A percentile compares a stretch with the other conserved stretches of the same genome.
phyloP scores from a whole-genome alignment of 805 yeast genomes.

The Wickerhamomyces hampshirensis region DNA sequence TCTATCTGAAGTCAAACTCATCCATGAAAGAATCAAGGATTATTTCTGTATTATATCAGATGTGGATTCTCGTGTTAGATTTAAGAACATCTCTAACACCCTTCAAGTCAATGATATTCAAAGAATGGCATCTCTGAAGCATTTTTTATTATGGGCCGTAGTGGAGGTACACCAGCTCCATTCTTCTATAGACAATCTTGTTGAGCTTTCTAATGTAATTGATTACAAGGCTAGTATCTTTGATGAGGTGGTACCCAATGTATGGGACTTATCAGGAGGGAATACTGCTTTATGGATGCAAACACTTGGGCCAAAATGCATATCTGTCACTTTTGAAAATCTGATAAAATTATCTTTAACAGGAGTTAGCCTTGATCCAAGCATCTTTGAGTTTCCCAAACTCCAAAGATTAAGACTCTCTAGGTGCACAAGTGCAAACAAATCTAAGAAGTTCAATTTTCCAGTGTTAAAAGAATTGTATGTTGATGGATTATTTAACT shows the following conservation, averaged over 20 bases:
- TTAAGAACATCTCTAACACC: background rate
- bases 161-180: slow-evolving; percentile 13
- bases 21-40: background rate
- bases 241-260: slow-evolving; percentile 7
- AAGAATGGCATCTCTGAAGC: background rate
- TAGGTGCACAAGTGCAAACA: slow-evolving; percentile 3
- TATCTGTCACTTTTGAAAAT: slow-evolving; percentile 9
- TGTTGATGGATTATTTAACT: slow-evolving; percentile 4
- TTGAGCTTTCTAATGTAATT: slow-evolving; percentile 1
- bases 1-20: background rate
- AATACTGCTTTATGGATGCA: slow-evolving; percentile 6
- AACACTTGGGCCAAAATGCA: slow-evolving; percentile 2
- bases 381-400: slow-evolving; percentile 9
- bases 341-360: slow-evolving; percentile 4
- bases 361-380: slow-evolving; percentile 6
- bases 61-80: background rate
- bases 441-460: slow-evolving; percentile 2
- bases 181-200: background rate
- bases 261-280: slow-evolving; percentile 1
- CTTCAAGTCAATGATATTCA: background rate
- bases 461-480: slow-evolving; percentile 3
- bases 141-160: slow-evolving; percentile 1
- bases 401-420: slow-evolving; percentile 4
- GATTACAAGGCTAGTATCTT: slow-evolving; percentile 9
- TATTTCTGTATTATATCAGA: slow-evolving; percentile 1